These are phyloP conservation scores for Murraya paniculata DNA, from an alignment of 345 rosid species.

Conservation along the genomic window DNA sequence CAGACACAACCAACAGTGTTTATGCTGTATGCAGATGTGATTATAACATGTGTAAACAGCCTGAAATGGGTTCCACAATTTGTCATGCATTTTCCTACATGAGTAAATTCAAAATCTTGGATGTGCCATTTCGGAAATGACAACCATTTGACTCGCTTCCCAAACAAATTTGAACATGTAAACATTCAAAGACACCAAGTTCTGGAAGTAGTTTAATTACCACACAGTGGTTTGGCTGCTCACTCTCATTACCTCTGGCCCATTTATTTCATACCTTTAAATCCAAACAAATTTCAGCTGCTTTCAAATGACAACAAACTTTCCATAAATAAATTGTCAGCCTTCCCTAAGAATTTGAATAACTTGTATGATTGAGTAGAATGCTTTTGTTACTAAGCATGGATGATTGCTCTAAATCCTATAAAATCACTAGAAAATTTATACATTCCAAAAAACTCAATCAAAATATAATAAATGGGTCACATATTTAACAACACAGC, in stretches of 20 bases:
- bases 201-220: background rate
- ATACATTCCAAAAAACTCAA: background rate
- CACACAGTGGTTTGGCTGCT: background rate
- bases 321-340: background rate
- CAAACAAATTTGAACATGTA: no score
- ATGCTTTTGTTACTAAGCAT: background rate
- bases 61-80: background rate
- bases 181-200: background rate
- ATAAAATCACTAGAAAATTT: background rate
- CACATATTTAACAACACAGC: background rate
- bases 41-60: background rate
- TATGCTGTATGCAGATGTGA: background rate
- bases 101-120: background rate
- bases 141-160: background rate
- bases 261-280: background rate
- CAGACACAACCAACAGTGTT: background rate
- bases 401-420: background rate
- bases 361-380: background rate
- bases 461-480: background rate
- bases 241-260: background rate
- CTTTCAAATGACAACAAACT: background rate
- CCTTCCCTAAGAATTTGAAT: background rate
- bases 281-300: background rate
- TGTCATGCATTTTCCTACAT: background rate
- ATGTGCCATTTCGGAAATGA: background rate